Evolutionary conservation across 2,329 filamentous ascomycete species (phyloP).

Genomic region (Leptographium lundbergii): DNA sequence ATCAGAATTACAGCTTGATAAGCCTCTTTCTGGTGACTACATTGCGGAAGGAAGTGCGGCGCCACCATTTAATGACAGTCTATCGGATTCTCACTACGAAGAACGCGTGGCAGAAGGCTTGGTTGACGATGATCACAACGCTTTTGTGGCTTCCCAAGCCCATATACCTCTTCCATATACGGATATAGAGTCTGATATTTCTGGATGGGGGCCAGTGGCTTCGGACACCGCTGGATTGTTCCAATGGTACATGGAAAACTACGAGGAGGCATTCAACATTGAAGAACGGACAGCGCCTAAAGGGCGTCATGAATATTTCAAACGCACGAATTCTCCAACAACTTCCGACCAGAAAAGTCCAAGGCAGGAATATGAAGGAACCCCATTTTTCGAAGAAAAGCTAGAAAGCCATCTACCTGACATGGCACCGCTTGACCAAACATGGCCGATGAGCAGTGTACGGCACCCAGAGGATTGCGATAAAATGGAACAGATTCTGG

Average conservation of each 20-base stretch:
- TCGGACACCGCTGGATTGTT: neutral
- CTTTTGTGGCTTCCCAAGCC: neutral
- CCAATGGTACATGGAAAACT: neutral
- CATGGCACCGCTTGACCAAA: neutral
- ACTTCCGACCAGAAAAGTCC: neutral
- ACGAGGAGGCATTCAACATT: neutral
- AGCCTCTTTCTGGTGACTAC: neutral
- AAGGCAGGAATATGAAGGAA: neutral
- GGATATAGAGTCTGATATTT: neutral
- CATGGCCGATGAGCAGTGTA: neutral
- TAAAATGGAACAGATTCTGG: neutral
- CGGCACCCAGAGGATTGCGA: neutral
- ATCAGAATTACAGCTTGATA: neutral
- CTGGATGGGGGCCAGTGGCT: neutral
- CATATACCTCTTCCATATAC: constrained; percentile 1
- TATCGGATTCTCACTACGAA: neutral
- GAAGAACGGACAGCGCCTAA: neutral
- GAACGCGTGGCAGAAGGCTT: neutral
- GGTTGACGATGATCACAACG: neutral
- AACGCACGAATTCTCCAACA: neutral
- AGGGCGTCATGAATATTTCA: neutral
- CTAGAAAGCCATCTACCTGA: neutral
- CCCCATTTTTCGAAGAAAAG: neutral
- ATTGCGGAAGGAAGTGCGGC: neutral
- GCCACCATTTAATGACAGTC: neutral